These are phyloP conservation scores for Rubia occidens DNA, from an alignment of 305 asterid genomes.

Conservation along the genomic window DNA sequence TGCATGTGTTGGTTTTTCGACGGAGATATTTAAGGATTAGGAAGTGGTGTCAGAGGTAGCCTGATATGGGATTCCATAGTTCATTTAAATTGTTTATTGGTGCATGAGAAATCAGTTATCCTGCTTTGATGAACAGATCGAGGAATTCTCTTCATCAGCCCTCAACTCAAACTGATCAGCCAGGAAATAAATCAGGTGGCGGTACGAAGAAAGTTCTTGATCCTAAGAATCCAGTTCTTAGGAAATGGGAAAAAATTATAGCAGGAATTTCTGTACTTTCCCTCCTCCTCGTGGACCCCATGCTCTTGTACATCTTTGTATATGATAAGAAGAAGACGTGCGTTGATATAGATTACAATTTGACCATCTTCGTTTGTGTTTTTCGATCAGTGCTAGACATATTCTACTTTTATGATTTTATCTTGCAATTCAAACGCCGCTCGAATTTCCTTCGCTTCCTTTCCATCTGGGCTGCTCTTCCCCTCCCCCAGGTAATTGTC, in stretches of 20 bases:
- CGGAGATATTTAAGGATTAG: not conserved
- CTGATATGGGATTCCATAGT: not conserved
- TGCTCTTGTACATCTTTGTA: slow-evolving; percentile 35
- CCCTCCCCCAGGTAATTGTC: slow-evolving; percentile 50
- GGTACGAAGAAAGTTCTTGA: not conserved
- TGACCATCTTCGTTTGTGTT: not conserved
- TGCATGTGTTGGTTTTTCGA: too few species aligned
- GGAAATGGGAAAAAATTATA: not conserved
- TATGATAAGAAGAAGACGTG: not conserved
- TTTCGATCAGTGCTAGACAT: not conserved
- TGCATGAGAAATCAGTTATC: not conserved
- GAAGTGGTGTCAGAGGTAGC: not conserved
- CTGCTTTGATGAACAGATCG: slow-evolving; percentile 14
- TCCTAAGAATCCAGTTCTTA: not conserved
- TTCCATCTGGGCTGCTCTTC: slow-evolving; percentile 47
- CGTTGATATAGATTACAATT: not conserved
- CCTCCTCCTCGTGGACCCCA: not conserved
- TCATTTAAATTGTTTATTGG: not conserved
- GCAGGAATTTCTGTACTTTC: not conserved
- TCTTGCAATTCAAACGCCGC: not conserved
- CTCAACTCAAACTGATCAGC: slow-evolving; percentile 14
- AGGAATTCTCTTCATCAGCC: slow-evolving; percentile 5
- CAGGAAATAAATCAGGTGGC: slow-evolving; percentile 10
- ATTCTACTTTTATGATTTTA: not conserved
- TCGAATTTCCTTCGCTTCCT: not conserved